Conservation (phyloP, 1,284 basidiomycete genomes). For the Rhizopogon hawkerae region DNA sequence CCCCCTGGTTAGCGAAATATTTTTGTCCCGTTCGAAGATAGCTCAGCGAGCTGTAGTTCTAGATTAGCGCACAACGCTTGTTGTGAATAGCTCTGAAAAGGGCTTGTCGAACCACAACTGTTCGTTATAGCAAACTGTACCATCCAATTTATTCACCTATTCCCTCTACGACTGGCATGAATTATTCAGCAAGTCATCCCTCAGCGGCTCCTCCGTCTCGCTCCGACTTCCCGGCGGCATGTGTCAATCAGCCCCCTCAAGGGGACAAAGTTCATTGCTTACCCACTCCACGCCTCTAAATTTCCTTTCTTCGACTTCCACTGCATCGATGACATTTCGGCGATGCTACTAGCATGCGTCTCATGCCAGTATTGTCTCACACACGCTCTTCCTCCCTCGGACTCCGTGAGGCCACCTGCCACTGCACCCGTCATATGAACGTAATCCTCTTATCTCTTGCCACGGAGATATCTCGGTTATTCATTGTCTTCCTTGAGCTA, state of each 20-base stretch:
- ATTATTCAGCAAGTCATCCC: neutral
- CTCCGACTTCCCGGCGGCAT: constrained; percentile 11
- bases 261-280: constrained; percentile 8
- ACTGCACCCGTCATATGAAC: neutral
- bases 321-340: neutral
- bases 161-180: neutral
- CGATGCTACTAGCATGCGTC: constrained; percentile 1
- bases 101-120: neutral
- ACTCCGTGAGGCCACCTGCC: neutral
- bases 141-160: neutral
- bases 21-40: constrained; percentile 15
- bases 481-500: constrained; percentile 3
- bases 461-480: constrained; percentile 7
- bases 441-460: constrained; percentile 1
- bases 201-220: constrained; percentile 3
- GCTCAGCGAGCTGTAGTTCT: neutral
- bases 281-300: constrained; percentile 10
- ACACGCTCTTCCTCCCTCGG: constrained; percentile 1
- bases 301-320: neutral
- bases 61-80: neutral
- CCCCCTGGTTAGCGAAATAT: constrained; percentile 13
- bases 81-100: neutral
- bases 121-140: neutral
- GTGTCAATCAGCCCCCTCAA: constrained; percentile 6
- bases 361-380: neutral